Base-by-base conservation (phyloP, 257 asterid species). In the Paulownia fortunei region DNA sequence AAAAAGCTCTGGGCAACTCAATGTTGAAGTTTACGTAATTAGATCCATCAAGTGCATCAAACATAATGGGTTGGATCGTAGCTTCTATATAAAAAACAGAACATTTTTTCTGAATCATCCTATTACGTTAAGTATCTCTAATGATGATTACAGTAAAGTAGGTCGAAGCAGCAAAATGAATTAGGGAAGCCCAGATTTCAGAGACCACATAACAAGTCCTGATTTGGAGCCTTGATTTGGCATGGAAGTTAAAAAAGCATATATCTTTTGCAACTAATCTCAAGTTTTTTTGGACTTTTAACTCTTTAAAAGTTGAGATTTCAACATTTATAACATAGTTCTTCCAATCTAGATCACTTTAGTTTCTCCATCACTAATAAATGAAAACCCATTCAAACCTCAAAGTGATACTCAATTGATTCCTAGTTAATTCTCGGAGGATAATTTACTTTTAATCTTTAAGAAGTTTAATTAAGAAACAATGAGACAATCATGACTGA, bases 401-500 rank as follows among this genome's bases (percentile, higher is more conserved):
- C n/a, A n/a, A n/a, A n/a, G n/a, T n/a, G n/a, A n/a, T n/a, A n/a
- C n/a, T n/a, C n/a, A n/a, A n/a, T n/a, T n/a, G n/a, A n/a, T n/a
- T n/a, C n/a, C n/a, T n/a, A n/a, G n/a, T n/a, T n/a, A n/a, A n/a
- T n/a, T n/a, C n/a, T n/a, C n/a, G n/a, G n/a, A n/a, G n/a, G n/a
- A n/a, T n/a, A n/a, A n/a, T n/a, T n/a, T n/a, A n/a, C n/a, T n/a
- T n/a, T n/a, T n/a, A 12, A 58, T 37, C 69, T 23, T 56, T n/a
- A 27, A 46, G 52, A 30, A 4, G 37, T 6, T n/a, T n/a, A n/a
- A n/a, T n/a, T n/a, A n/a, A n/a, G 19, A 34, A 67, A 51, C 36
- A 60, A 55, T 13, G 21, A 62, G 74, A 79, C 60, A 30, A 78
- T 68, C 79, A 63, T 62, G 64, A 67, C 42, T 36, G 13, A n/a